These are phyloP conservation scores for Thermoascus crustaceus DNA, from an alignment of 2,329 filamentous ascomycete genomes.

Conservation along the genomic window DNA sequence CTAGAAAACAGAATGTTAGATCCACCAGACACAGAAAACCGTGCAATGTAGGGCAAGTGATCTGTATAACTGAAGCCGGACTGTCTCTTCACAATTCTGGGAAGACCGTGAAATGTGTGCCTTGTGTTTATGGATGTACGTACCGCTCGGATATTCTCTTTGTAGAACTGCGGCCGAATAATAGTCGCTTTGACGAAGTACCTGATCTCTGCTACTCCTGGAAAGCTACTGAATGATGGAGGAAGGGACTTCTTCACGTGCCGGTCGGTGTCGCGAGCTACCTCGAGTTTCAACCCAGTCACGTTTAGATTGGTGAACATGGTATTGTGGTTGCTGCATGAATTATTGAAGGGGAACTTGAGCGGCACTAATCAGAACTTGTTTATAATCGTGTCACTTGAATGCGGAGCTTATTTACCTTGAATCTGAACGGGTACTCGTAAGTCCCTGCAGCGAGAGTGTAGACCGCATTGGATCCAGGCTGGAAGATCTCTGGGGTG, in stretches of 20 bases:
- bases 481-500: slow-evolving; percentile 32
- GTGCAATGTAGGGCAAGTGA: slow-evolving; percentile 30
- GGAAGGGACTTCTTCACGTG: slow-evolving; percentile 84
- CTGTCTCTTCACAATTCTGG: too few species aligned
- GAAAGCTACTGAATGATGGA: slow-evolving; percentile 79
- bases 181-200: slow-evolving; percentile 97
- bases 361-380: slow-evolving; percentile 3
- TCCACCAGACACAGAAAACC: too few species aligned
- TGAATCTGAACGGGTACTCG: slow-evolving; percentile 43
- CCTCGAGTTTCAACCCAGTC: slow-evolving; percentile 37
- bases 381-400: background rate
- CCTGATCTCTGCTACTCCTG: slow-evolving; percentile 76
- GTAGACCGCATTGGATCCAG: slow-evolving; percentile 29
- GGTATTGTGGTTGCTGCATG: slow-evolving; percentile 37
- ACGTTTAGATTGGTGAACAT: slow-evolving; percentile 40
- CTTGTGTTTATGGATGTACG: slow-evolving; percentile 9
- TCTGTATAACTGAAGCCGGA: too few species aligned
- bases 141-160: slow-evolving; percentile 69
- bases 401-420: slow-evolving; percentile 23
- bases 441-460: slow-evolving; percentile 40
- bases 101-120: background rate
- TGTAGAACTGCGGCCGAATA: slow-evolving; percentile 77
- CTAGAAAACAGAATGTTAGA: slow-evolving; percentile 18
- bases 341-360: slow-evolving; percentile 44
- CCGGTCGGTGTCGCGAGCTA: slow-evolving; percentile 36